These are phyloP conservation scores for Acer yangbiense DNA, from an alignment of 345 rosid species.

Conservation along the genomic window DNA sequence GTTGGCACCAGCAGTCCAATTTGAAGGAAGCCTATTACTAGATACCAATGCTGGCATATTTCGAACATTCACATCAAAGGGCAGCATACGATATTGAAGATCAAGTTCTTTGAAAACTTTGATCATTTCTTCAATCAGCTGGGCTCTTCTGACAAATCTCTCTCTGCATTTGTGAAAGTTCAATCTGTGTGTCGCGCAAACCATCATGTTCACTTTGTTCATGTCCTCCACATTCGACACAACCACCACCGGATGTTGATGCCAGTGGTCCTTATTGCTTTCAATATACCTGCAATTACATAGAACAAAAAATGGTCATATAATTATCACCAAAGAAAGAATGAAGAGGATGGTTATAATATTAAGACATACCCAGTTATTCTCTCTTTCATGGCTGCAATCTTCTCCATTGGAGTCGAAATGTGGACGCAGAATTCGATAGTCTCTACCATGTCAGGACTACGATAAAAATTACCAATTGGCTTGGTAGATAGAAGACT, in stretches of 20 bases:
- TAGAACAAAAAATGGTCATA: not conserved
- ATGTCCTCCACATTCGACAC: conserved; percentile 50
- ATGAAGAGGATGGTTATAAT: not conserved
- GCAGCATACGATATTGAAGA: conserved; percentile 45
- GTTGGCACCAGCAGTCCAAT: conserved; percentile 31
- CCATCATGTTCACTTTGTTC: conserved; percentile 42
- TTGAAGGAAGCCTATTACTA: conserved; percentile 32
- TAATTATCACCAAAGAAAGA: not conserved
- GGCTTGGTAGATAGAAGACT: conserved; percentile 45
- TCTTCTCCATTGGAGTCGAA: conserved; percentile 48
- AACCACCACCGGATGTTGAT: conserved; percentile 20
- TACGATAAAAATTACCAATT: conserved; percentile 47
- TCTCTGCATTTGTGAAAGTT: conserved; percentile 34
- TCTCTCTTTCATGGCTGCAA: conserved; percentile 26
- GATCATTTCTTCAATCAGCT: conserved; percentile 43
- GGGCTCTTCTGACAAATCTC: conserved; percentile 34
- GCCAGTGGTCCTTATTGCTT: conserved; percentile 37
- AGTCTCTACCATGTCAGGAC: conserved; percentile 49
- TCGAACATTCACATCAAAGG: conserved; percentile 43
- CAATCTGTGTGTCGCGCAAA: conserved; percentile 28
- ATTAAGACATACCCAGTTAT: conserved; percentile 30
- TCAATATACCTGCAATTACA: conserved; percentile 36
- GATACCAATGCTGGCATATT: conserved; percentile 30
- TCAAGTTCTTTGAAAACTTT: conserved; percentile 35
- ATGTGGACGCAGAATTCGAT: conserved; percentile 49